Conservation (phyloP, 1,284 basidiomycete species). For the Rhodotorula sp. region DNA sequence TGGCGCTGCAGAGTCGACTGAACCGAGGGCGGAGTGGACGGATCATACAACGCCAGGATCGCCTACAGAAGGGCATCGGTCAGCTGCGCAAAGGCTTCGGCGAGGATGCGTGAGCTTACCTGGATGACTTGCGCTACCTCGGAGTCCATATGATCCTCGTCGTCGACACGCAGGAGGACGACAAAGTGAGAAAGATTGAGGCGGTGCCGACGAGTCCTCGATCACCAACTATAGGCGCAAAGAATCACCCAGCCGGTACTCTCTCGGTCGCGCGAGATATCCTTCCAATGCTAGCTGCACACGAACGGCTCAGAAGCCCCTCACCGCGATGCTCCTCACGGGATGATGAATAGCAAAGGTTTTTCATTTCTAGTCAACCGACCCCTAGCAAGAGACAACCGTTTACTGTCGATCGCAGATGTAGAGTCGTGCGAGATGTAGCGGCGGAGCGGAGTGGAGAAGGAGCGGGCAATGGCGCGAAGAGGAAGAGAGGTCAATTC, state of each 20-base stretch:
- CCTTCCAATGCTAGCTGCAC: not conserved
- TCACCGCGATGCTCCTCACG: too few species aligned
- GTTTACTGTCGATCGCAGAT: conserved; percentile 6
- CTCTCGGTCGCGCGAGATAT: not conserved
- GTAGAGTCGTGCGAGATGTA: too few species aligned
- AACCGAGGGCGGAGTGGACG: conserved; percentile 14
- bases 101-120: not conserved
- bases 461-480: too few species aligned
- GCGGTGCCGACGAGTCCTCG: not conserved
- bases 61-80: not conserved
- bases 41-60: conserved; percentile 28
- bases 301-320: not conserved
- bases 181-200: not conserved
- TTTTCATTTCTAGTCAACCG: conserved; percentile 3
- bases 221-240: too few species aligned
- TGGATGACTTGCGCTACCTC: conserved; percentile 29
- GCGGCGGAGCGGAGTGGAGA: too few species aligned
- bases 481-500: not conserved
- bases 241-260: not conserved
- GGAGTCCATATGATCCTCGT: conserved; percentile 15
- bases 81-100: not conserved
- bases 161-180: not conserved
- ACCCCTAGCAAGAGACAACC: not conserved
- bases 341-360: too few species aligned
- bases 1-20: conserved; percentile 22